These are phyloP conservation scores for Rhypophila decipiens DNA, from an alignment of 495 filamentous ascomycete genomes.

Conservation along the genomic window DNA sequence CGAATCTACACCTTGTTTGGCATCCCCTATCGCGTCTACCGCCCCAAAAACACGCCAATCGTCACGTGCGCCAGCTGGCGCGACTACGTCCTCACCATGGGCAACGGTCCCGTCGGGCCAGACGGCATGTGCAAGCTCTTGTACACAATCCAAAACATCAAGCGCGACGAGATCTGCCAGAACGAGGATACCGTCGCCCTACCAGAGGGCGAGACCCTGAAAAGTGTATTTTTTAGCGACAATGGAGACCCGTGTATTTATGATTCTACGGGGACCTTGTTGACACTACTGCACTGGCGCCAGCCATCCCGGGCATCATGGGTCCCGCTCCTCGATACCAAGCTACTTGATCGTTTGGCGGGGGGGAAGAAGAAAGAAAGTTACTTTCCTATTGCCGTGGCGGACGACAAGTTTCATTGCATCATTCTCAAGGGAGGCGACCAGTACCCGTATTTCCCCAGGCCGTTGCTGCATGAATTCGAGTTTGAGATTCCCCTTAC, in stretches of 20 bases:
- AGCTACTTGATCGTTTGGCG: slow-evolving; percentile 68
- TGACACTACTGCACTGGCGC: slow-evolving; percentile 88
- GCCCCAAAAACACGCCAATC: slow-evolving; percentile 81
- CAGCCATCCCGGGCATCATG: slow-evolving; percentile 76
- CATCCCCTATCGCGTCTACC: slow-evolving; percentile 77
- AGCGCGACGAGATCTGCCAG: slow-evolving; percentile 86
- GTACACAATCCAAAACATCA: slow-evolving; percentile 90
- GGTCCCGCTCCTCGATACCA: slow-evolving; percentile 89
- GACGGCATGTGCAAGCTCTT: slow-evolving; percentile 68
- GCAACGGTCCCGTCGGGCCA: slow-evolving; percentile 77
- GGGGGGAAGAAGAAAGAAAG: slow-evolving; percentile 78
- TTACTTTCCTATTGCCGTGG: slow-evolving; percentile 95
- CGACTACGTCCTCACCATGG: slow-evolving; percentile 89
- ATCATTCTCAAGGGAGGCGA: slow-evolving; percentile 97
- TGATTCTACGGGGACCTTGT: slow-evolving; percentile 78
- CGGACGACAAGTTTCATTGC: slow-evolving; percentile 89
- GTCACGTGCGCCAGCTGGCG: slow-evolving; percentile 89
- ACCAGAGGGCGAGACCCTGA: slow-evolving; percentile 60
- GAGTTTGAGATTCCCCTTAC: slow-evolving; percentile 81
- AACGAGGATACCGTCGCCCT: slow-evolving; percentile 87
- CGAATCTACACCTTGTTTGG: slow-evolving; percentile 91
- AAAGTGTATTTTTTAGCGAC: slow-evolving; percentile 87
- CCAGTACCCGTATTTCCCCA: slow-evolving; percentile 89
- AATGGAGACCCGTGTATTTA: slow-evolving; percentile 92
- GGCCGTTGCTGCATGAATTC: slow-evolving; percentile 86